Evolutionary conservation across 768 basidiomycete species (phyloP), one percentile per base, ranked within the genome.

Genomic region (Cyclocybe cylindracea): DNA sequence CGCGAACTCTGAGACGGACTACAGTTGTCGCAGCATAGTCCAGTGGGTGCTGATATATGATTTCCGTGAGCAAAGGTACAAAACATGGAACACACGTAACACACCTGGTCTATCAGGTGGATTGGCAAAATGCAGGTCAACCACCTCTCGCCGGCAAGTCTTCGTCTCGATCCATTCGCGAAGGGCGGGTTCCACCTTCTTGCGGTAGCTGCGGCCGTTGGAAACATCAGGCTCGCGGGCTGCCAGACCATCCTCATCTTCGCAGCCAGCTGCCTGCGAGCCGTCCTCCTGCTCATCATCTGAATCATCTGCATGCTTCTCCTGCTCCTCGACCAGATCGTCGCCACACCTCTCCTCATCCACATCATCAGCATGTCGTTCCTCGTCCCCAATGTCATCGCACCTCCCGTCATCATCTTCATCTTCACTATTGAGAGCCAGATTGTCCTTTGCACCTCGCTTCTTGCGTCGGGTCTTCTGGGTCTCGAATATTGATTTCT

Each of bases 91-190:
- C 13, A 18, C 54, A 38, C 34, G 13, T n/a, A 40, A 56, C 61
- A 45, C 52, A 72, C 69, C 19, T 55, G 48, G 16, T 11, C 48
- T 45, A 4, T 40, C 33, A 2, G 55, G 53, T 8, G 65, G 70
- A 51, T 71, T 73, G 10, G 60, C 36, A 46, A 72, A 76, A 45
- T 70, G 68, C 39, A 51, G 38, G 50, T 72, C 63, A 0, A 61
- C 24, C 1, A 72, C 42, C 8, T 65, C 60, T 2, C 65, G 56
- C 1, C 70, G 62, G 53, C 71, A 74, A 0, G 24, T 36, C n/a
- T 32, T 39, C 0, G 62, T 56, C 16, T 61, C 57, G 16, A 73
- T 66, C 61, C 66, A 73, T 31, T 46, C 46, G 0, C 67, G 57
- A 45, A 74, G 41, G 6, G 44, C 50, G 2, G 57, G 55, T 33